phyloP scores from a whole-genome alignment of 2,329 filamentous ascomycete species.

The Pestalotiopsis sp. region DNA sequence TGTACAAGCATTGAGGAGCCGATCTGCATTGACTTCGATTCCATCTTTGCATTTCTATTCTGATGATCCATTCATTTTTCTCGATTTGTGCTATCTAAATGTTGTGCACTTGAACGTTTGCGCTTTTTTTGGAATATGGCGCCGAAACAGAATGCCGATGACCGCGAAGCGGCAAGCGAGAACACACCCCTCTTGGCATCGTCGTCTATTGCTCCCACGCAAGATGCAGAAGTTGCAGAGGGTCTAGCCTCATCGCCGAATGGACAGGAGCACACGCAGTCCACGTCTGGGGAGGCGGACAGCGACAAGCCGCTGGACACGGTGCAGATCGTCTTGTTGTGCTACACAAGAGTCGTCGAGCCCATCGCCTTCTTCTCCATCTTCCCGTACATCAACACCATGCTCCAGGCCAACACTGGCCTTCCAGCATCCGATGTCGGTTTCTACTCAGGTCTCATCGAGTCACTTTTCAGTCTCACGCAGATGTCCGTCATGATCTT shows the following conservation, averaged over 20 bases:
- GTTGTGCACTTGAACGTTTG: background rate
- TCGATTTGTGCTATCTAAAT: background rate
- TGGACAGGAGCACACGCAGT: background rate
- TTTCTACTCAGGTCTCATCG: conserved; percentile 79
- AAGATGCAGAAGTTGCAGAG: conserved; percentile 22
- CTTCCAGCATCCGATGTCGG: conserved; percentile 70
- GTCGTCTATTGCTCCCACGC: conserved; percentile 19
- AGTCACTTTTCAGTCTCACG: conserved; percentile 72
- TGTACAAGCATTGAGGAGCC: too few relatives aligned
- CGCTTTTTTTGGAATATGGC: background rate
- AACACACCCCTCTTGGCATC: conserved; percentile 33
- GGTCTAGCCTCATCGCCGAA: conserved; percentile 16
- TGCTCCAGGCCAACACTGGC: conserved; percentile 69
- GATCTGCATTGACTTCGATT: too few relatives aligned
- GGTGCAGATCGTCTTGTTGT: conserved; percentile 72
- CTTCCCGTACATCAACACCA: conserved; percentile 79
- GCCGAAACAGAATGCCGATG: background rate
- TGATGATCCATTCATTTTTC: background rate
- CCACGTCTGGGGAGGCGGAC: conserved; percentile 26
- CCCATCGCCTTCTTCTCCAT: conserved; percentile 84
- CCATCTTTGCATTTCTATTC: too few relatives aligned
- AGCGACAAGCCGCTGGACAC: conserved; percentile 57
- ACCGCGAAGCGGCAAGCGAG: conserved; percentile 22
- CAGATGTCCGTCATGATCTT: conserved; percentile 79
- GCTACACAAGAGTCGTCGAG: conserved; percentile 73